Evolutionary conservation across 768 basidiomycete genomes (phyloP).

Genomic region (Suillus lakei): DNA sequence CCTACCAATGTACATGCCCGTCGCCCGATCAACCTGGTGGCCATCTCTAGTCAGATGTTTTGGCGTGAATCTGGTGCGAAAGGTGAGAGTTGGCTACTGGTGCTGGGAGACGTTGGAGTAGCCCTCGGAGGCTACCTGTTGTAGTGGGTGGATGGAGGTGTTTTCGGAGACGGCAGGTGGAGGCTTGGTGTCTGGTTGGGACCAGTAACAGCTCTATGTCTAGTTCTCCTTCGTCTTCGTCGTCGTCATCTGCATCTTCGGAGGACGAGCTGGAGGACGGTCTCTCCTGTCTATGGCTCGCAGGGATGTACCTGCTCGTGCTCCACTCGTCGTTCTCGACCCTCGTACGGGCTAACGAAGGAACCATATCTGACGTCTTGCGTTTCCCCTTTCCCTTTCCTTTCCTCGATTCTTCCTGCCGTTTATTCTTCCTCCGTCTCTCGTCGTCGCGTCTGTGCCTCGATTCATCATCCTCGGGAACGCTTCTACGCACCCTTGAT

Average conservation of each 20-base stretch:
- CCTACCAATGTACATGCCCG: no score
- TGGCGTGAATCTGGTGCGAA: slow-evolving; percentile 12
- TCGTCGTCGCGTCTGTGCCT: slow-evolving; percentile 21
- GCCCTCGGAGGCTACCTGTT: slow-evolving; percentile 18
- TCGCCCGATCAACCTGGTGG: no score
- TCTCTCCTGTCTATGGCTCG: slow-evolving; percentile 6
- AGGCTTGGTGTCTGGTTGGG: slow-evolving; percentile 73
- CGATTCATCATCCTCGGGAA: slow-evolving; percentile 25
- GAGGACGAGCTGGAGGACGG: slow-evolving; percentile 29
- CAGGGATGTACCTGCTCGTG: slow-evolving; percentile 35
- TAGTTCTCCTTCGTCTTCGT: slow-evolving; percentile 61
- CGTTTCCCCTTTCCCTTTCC: slow-evolving; percentile 34
- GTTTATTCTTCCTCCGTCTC: slow-evolving; percentile 28
- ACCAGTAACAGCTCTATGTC: slow-evolving; percentile 70
- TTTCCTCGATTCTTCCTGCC: slow-evolving; percentile 22
- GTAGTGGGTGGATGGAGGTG: slow-evolving; percentile 48
- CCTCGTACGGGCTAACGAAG: slow-evolving; percentile 63
- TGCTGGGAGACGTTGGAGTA: slow-evolving; percentile 17
- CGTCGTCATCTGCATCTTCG: slow-evolving; percentile 40
- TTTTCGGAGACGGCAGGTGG: slow-evolving; percentile 70
- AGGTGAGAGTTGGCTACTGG: slow-evolving; percentile 16
- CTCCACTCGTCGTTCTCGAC: slow-evolving; percentile 63
- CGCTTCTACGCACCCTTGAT: slow-evolving; percentile 44
- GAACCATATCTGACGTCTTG: slow-evolving; percentile 48
- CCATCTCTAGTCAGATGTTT: slow-evolving; percentile 25